Percentiles rank a stretch among this genome's conserved stretches.
phyloP scores from a whole-genome alignment of 306 rosid species.

The Rosa rugosa region DNA sequence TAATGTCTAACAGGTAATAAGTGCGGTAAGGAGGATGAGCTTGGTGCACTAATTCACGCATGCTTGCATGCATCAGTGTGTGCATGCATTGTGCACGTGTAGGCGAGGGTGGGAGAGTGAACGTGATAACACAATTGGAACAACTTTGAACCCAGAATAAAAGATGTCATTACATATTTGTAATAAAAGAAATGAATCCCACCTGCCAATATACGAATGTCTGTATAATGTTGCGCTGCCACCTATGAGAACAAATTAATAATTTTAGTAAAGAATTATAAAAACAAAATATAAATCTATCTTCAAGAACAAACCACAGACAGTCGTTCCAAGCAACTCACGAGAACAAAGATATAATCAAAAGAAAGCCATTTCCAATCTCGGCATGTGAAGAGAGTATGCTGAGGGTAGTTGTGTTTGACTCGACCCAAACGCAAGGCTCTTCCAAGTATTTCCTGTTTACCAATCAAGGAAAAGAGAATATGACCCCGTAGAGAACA shows the following conservation, averaged over 20 bases:
- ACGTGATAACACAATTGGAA: slow-evolving; percentile 4
- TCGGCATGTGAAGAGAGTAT: slow-evolving; percentile 90
- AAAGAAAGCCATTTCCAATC: slow-evolving; percentile 88
- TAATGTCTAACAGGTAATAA: neutral
- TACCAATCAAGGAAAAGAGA: slow-evolving; percentile 7
- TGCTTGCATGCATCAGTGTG: neutral
- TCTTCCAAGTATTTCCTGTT: slow-evolving; percentile 91
- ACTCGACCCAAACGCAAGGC: slow-evolving; percentile 93
- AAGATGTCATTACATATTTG: slow-evolving; percentile 1
- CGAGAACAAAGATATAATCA: slow-evolving; percentile 81
- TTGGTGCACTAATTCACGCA: neutral
- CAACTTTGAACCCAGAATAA: neutral
- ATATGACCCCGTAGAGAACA: too few relatives aligned
- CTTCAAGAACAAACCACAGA: neutral
- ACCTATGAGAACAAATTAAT: slow-evolving; percentile 44
- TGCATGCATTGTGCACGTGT: neutral
- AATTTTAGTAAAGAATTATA: slow-evolving; percentile 17
- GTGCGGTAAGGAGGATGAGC: neutral
- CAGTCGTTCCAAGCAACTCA: slow-evolving; percentile 43
- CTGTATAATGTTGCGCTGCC: slow-evolving; percentile 90
- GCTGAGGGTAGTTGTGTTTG: slow-evolving; percentile 73
- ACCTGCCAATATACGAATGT: slow-evolving; percentile 99
- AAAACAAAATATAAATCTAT: neutral
- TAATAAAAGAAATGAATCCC: slow-evolving; percentile 24
- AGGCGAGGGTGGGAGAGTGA: neutral